Percentiles rank a stretch among this genome's conserved stretches.
Conservation (phyloP, 1,284 basidiomycete genomes). For the Sutorius eximius region DNA sequence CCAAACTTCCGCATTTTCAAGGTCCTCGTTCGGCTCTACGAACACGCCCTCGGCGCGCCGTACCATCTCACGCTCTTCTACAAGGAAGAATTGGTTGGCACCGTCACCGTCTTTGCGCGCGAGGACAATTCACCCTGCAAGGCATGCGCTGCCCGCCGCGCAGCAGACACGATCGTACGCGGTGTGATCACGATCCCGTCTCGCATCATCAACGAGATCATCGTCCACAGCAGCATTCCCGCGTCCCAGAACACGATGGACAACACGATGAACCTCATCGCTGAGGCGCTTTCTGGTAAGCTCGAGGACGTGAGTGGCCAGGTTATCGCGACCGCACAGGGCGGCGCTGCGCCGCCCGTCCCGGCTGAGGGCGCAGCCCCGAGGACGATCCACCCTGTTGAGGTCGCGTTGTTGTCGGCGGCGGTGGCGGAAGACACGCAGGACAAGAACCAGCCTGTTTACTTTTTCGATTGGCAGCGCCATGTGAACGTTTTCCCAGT, state of each 20-base stretch:
- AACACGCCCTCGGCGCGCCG: constrained; percentile 23
- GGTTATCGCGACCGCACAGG: constrained; percentile 20
- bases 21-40: constrained; percentile 24
- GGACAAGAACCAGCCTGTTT: constrained; percentile 15
- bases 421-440: constrained; percentile 23
- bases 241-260: constrained; percentile 6
- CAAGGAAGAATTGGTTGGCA: constrained; percentile 20
- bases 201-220: constrained; percentile 21
- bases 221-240: constrained; percentile 9
- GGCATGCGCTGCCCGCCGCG: constrained; percentile 23
- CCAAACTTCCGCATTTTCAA: constrained; percentile 23
- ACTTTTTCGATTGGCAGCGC: constrained; percentile 24
- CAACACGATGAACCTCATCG: constrained; percentile 12
- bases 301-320: constrained; percentile 18
- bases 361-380: background rate
- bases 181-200: constrained; percentile 23
- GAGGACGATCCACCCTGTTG: constrained; percentile 15
- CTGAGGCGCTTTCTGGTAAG: constrained; percentile 10
- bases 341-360: constrained; percentile 5
- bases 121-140: constrained; percentile 22
- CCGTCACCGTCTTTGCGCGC: constrained; percentile 26
- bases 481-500: constrained; percentile 21
- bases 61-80: constrained; percentile 23
- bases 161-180: constrained; percentile 15
- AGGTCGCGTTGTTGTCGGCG: constrained; percentile 21